A percentile compares a stretch with the other conserved stretches of the same genome.
These are phyloP conservation scores for Neurospora sp. DNA, from an alignment of 495 filamentous ascomycete genomes.

Conservation along the genomic window DNA sequence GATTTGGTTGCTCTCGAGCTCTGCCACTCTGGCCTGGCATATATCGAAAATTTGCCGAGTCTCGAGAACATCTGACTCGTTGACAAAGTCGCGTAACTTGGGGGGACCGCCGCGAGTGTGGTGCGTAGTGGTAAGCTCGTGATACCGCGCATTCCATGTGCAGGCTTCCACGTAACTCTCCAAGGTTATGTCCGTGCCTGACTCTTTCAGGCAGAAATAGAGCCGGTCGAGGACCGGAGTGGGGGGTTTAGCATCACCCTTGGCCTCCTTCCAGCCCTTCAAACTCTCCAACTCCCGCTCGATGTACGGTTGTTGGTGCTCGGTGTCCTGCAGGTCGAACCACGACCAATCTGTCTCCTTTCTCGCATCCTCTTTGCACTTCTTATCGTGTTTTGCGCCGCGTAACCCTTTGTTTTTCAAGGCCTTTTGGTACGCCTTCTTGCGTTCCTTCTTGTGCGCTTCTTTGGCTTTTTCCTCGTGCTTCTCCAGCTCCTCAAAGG, in stretches of 20 bases:
- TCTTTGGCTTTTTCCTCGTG: neutral
- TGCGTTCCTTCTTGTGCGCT: neutral
- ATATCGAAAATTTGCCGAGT: neutral
- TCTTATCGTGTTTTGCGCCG: neutral
- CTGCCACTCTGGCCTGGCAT: neutral
- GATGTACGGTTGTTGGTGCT: neutral
- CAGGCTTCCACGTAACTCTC: neutral
- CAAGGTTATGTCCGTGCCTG: neutral
- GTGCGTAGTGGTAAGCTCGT: neutral
- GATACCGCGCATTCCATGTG: neutral
- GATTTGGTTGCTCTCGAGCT: neutral
- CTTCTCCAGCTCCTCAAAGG: neutral
- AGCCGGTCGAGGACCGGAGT: neutral
- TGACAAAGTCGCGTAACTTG: neutral
- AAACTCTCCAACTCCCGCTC: neutral
- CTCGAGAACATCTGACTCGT: neutral
- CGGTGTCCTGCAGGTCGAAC: neutral
- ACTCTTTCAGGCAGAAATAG: neutral
- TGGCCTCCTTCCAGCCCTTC: neutral
- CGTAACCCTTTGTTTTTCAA: neutral
- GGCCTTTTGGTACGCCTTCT: neutral
- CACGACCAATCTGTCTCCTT: neutral
- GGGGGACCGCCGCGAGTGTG: neutral
- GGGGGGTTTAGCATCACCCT: neutral
- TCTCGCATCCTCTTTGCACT: neutral